Base-by-base conservation (phyloP, 805 yeast species). In the Candida boidinii region DNA sequence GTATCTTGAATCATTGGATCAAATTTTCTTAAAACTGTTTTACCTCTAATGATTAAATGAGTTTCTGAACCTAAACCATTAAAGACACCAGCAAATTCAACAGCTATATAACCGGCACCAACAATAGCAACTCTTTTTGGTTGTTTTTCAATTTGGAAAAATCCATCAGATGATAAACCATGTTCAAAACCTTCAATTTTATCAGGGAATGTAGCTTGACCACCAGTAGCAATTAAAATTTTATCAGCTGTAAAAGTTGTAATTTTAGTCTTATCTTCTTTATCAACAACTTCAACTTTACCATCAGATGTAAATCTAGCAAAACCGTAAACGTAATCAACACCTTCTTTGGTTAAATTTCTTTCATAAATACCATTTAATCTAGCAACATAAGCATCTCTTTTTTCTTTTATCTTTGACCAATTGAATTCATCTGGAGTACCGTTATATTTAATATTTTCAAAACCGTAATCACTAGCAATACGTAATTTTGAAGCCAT, bases 91-190 rank as follows among this genome's bases (percentile, higher is more conserved):
- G 96, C 82, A 32, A 92, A 71, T 64, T 92, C 99, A 30, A 87
- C 81, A 37, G 95, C 97, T 54, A 92, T 92, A 63, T 92, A 92
- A 28, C 99, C 99, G 24, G 96, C 96, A 47, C 99, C 99, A 10
- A 92, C 95, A 39, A 92, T 70, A 2, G 94, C 97, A 19, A 90
- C 97, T 30, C 78, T 70, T 59, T 86, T 79, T 32, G 99, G 98
- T 61, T 88, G 96, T 30, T 62, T 51, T 39, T 72, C 79, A 44
- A 92, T 66, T 42, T 72, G 73, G 53, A 92, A 92, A 56, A 92
- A 92, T 0, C 95, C 95, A 56, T 92, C 95, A 15, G 96, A 85
- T 33, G 81, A 76, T 39, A 76, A 79, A 38, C 96, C 96, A 38
- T 69, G 66, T 50, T 87, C 92, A 31, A 78, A 74, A 31, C 97